Evolutionary conservation across 176 grass and related monocot species (phyloP).

Genomic region (Raddia guianensis): DNA sequence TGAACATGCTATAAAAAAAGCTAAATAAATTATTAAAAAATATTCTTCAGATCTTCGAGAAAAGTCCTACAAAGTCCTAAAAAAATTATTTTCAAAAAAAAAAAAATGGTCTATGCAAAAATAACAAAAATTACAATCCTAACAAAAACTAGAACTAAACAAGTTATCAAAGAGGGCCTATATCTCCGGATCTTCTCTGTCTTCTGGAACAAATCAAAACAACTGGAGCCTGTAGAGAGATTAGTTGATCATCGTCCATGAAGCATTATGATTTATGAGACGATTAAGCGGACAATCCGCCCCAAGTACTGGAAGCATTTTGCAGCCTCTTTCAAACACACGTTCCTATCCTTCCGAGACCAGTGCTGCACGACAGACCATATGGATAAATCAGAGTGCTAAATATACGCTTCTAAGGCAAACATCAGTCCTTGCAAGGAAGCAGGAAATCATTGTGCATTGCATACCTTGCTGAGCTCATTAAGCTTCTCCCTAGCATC

Average conservation of each 20-base stretch:
- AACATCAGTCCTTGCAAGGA: not conserved
- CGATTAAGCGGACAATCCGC: slow-evolving; percentile 74
- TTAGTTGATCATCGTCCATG: not conserved
- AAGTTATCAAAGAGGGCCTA: too few species aligned
- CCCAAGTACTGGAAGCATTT: slow-evolving; percentile 82
- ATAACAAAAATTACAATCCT: too few species aligned
- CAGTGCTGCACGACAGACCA: slow-evolving; percentile 63
- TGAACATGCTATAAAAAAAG: too few species aligned
- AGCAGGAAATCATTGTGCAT: not conserved
- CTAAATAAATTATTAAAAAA: too few species aligned
- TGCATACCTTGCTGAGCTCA: slow-evolving; percentile 73
- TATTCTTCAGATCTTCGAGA: too few species aligned
- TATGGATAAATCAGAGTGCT: slow-evolving; percentile 25
- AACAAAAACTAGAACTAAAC: too few species aligned
- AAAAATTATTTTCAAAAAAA: too few species aligned
- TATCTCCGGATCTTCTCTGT: slow-evolving; percentile 21
- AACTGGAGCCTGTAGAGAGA: not conserved
- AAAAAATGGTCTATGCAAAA: too few species aligned
- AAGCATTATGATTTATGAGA: slow-evolving; percentile 48
- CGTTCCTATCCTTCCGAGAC: slow-evolving; percentile 82
- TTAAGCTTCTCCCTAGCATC: slow-evolving; percentile 76
- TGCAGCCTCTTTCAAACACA: slow-evolving; percentile 74
- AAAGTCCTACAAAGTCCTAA: too few species aligned
- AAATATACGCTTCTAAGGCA: slow-evolving; percentile 6
- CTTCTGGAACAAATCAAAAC: slow-evolving; percentile 12